Base-by-base conservation (phyloP, 202 grass and related monocot species). In the Miscanthus sacchariflorus region DNA sequence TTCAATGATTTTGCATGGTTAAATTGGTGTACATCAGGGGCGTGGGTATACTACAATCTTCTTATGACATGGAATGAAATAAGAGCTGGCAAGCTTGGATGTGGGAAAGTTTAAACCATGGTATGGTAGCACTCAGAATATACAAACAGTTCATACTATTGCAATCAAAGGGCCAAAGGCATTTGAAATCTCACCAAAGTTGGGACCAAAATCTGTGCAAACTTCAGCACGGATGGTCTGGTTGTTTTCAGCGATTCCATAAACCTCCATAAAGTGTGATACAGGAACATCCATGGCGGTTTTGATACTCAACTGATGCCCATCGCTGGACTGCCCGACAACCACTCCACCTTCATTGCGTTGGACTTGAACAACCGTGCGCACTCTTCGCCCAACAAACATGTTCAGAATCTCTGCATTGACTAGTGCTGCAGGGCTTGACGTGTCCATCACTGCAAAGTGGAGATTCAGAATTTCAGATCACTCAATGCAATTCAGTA, bases 401-500 rank as follows among this genome's bases (percentile, higher is more conserved):
- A 84, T 91, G 25, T 84, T 93, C 69, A 98, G 77, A 78, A 72
- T 61, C 85, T 98, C 91, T 68, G 78, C 94, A 79, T 98, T 98
- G 48, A 96, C 96, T 9, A 96, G 86, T 42, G 81, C 89, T 13
- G 96, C 79, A 82, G 94, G 94, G 66, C 78, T 90, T 43, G 96
- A 95, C 40, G 94, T 91, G 84, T 98, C 96, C 96, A 98, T 98
- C 74, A 72, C 94, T 89, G 83, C 82, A 87, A 79, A 68, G 15
- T 45, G 21, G 8, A 19, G 35, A 39, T 46, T 72, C 14, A 50
- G 44, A 30, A 50, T 65, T 58, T 69, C 43, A 67, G 28, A 86
- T 70, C 67, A 64, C 39, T 63, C 12, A 85, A 77, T 59, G 64
- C 42, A 73, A 46, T 39, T 69, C 17, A 21, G 61, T 24, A 58